These are phyloP conservation scores for apple (Malus domestica) DNA, from an alignment of 306 rosid species.

Conservation along the genomic window ASM211411v1 NC_041797.1:10210501-10211000, in stretches of 20 bases:
- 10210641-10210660: neutral
- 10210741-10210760: conserved; percentile 35
- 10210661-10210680: neutral
- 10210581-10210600: too few relatives aligned
- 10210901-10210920: too few relatives aligned
- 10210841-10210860: neutral
- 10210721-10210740: neutral
- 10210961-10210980: neutral
- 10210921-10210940: neutral
- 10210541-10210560: neutral
- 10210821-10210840: conserved; percentile 4
- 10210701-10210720: neutral
- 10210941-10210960: neutral
- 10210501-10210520: neutral
- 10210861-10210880: neutral
- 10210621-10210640: neutral
- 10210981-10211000: neutral
- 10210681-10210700: neutral
- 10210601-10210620: neutral
- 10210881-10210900: neutral
- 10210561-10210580: neutral
- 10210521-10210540: neutral
- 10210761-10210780: conserved; percentile 23
- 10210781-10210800: neutral
- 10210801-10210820: conserved; percentile 25